Conservation (phyloP, 805 yeast genomes). For the Metschnikowia baotianmanensis region DNA sequence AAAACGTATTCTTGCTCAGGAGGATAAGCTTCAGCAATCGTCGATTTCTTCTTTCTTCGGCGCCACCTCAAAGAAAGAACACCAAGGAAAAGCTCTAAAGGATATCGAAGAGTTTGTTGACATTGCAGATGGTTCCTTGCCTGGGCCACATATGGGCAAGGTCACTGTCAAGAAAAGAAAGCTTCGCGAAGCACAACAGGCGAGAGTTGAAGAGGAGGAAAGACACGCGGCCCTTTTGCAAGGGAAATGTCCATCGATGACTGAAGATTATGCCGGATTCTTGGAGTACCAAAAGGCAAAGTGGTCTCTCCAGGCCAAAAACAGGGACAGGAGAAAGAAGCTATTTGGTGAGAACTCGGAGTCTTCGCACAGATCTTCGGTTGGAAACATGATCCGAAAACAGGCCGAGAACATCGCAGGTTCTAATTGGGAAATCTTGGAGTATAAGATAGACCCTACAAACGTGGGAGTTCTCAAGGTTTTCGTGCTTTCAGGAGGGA, state of each 20-base stretch:
- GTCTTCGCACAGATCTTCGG: conserved; percentile 52
- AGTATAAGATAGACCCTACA: conserved; percentile 53
- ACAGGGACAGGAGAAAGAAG: conserved; percentile 66
- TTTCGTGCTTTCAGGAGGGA: conserved; percentile 62
- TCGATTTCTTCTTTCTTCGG: conserved; percentile 58
- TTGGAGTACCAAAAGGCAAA: conserved; percentile 77
- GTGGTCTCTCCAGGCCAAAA: conserved; percentile 78
- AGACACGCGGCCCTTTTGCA: conserved; percentile 45
- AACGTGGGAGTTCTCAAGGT: conserved; percentile 79
- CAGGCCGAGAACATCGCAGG: conserved; percentile 80
- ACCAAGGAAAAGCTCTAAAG: conserved; percentile 33
- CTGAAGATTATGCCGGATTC: conserved; percentile 65
- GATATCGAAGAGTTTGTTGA: conserved; percentile 78
- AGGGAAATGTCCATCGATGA: conserved; percentile 63
- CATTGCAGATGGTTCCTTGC: conserved; percentile 22
- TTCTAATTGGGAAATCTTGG: conserved; percentile 82
- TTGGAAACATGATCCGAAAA: conserved; percentile 67
- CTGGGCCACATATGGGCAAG: conserved; percentile 37
- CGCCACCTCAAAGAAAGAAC: conserved; percentile 41
- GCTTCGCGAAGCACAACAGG: conserved; percentile 21
- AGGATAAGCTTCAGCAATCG: conserved; percentile 72
- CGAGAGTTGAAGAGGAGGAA: conserved; percentile 43
- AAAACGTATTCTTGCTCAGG: conserved; percentile 54
- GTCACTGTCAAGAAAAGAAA: conserved; percentile 50
- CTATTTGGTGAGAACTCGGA: conserved; percentile 70